Conservation (phyloP, 768 basidiomycete species). For the Phylloporus rhodoxanthus region DNA sequence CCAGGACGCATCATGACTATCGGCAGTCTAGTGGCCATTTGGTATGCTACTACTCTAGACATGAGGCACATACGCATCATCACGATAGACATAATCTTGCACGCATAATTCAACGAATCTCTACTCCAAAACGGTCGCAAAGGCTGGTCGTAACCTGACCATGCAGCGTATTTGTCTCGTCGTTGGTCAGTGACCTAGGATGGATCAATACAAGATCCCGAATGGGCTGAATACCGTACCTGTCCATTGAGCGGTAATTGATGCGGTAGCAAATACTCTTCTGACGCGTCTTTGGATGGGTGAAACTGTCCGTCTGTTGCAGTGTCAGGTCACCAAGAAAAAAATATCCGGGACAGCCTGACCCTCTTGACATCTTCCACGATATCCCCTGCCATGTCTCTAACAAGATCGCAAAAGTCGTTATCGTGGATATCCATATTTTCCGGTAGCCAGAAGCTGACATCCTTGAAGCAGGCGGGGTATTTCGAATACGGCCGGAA, state of each 20-base stretch:
- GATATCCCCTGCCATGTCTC: conserved; percentile 88
- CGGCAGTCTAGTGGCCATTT: conserved; percentile 6
- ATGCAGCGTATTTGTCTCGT: conserved; percentile 83
- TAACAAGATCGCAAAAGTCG: conserved; percentile 92
- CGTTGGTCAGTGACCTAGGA: conserved; percentile 75
- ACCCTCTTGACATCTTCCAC: conserved; percentile 89
- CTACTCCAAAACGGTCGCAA: conserved; percentile 64
- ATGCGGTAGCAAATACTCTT: conserved; percentile 84
- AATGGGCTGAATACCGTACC: conserved; percentile 37
- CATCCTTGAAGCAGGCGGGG: conserved; percentile 88
- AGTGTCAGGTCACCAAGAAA: conserved; percentile 3
- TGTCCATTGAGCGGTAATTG: conserved; percentile 96
- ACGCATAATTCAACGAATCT: conserved; percentile 69
- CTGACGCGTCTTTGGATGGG: conserved; percentile 79
- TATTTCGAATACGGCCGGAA: conserved; percentile 93
- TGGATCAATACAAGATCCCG: conserved; percentile 2
- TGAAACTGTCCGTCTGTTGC: conserved; percentile 81
- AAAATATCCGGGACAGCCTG: conserved; percentile 15
- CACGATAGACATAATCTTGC: conserved; percentile 35
- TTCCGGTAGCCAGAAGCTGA: conserved; percentile 86
- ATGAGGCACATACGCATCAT: conserved; percentile 10
- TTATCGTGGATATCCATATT: conserved; percentile 74
- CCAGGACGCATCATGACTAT: conserved; percentile 50
- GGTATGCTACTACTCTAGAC: conserved; percentile 25
- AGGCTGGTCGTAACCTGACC: conserved; percentile 50